Evolutionary conservation across 2,329 filamentous ascomycete genomes (phyloP), one percentile per base, ranked within the genome.

Genomic region (Ilyonectria mors-panacis): DNA sequence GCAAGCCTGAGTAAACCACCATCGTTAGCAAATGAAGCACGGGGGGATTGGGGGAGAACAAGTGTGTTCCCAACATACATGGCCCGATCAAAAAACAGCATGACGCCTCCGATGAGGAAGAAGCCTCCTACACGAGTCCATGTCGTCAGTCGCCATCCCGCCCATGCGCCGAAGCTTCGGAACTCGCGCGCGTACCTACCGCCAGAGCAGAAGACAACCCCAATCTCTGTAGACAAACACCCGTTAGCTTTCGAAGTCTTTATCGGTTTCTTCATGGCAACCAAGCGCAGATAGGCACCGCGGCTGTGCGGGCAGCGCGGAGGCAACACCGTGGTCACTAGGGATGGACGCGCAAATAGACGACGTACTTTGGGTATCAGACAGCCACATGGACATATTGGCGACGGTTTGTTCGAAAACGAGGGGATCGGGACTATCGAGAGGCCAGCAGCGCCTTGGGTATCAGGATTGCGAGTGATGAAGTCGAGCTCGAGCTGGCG

Each of bases 31-130:
- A 95, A 84, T 98, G 97, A 85, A 98, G 97, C 83, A 35, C 21
- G 33, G 13, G 67, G 53, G 58, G 35, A 50, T 45, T 23, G 5
- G 19, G 53, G 42, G 57, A 64, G 21, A 53, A 35, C 21, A 17
- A 53, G 30, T 8, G 30, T 8, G 50, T 8, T 13, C 30, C 28
- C 26, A 10, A 86, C 91, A 78, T 85, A 95, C 94, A 98, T 95
- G 77, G 96, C 94, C 72, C 96, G 91, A 83, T 99, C 96, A 85
- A 99, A 99, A 85, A 99, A 98, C 83, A 99, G 89, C 83, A 99
- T 88, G 10, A 99, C 94, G 68, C 96, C 96, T 78, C 94, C 93
- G 79, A 98, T 89, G 64, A 99, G 89, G 87, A 99, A 99, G 86
- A 98, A 92, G 73, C 93, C 94, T 81, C 95, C 95, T 97, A 80